Base-by-base conservation (phyloP, 495 filamentous ascomycete genomes). In the Tuber calosporum region DNA sequence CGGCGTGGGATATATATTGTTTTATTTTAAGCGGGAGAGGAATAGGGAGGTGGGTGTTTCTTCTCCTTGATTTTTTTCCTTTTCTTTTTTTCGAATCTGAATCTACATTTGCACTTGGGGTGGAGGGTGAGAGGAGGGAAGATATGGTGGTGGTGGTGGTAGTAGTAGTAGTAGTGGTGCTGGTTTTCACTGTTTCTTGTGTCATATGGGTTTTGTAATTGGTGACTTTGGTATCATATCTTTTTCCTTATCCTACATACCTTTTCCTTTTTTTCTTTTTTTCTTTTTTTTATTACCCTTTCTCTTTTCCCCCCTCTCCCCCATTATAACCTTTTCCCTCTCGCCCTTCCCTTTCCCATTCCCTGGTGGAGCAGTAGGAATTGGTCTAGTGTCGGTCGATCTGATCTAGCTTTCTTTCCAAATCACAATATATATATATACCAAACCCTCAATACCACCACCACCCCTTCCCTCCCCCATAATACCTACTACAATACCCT, bases 1-100 rank as follows among this genome's bases (percentile, higher is more conserved):
- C 36, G 86, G 84, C 62, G 1, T 84, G 6, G 70, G 80, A 17
- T 91, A 90, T 80, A 26, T 84, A n/a, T 69, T 72, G 4, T 79
- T 82, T 45, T 79, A 82, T 22, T 15, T 82, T 13, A 38, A 75
- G 36, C 79, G 76, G 62, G 72, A 78, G 73, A 81, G 81, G 48
- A 73, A 58, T 8, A 26, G 62, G 53, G 67, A 77, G 74, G 74
- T 73, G 30, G 43, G 58, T 70, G 1, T 17, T 76, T 58, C 41
- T 40, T 71, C 36, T 43, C 67, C 15, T 43, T 53, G 22, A 30
- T 45, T 69, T 30, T 26, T 36, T 70, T 26, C 37, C 26, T 68
- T 30, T 30, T 66, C 34, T 20, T 4, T 19, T 66, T 26, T 8
- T 5, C 2, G 20, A n/a, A 48, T 48, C 20, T 8, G 20, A n/a